Base-by-base conservation (phyloP, 768 basidiomycete species). In the Auricularia cornea region DNA sequence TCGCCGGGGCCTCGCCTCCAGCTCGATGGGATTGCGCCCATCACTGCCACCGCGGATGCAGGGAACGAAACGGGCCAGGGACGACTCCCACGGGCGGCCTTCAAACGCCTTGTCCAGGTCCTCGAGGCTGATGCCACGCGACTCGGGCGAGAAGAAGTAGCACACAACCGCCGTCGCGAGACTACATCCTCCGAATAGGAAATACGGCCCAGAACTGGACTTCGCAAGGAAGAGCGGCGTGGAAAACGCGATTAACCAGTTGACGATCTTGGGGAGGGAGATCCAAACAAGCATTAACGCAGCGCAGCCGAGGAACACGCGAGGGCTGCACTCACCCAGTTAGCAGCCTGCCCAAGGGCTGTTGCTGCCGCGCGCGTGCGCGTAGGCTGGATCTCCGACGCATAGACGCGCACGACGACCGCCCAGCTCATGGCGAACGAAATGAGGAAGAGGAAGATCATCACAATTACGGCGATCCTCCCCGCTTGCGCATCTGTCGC, bases 401-500 rank as follows among this genome's bases (percentile, higher is more conserved):
- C 71, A 68, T 75, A 76, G 66, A 80, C 73, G 64, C 77, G 76
- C 20, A 70, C 73, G 12, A 75, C 75, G 63, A 81, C 71, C 18
- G 78, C 79, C 81, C 82, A 81, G 48, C 74, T 77, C 63, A 74
- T 69, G 3, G 75, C 68, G 63, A 80, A 82, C 33, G 74, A 76
- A 44, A 78, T 71, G 31, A 81, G 71, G 64, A 81, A 82, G 57
- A 79, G 59, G 66, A 81, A 81, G 68, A 82, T 80, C n/a, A 81
- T 67, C 30, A 74, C 72, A 66, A 83, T 78, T 54, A 79, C 73
- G 2, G 73, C 72, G 75, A 76, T 80, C 51, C 76, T 68, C 66
- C 71, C 79, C 26, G 64, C 77, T 3, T 63, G 41, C 0, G 65
- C 65, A 26, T 71, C 68, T 1, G 71, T 70, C 0, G 72, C 77